Conservation (phyloP, 2,329 filamentous ascomycete genomes). For the Biscogniauxia mediterranea region DNA sequence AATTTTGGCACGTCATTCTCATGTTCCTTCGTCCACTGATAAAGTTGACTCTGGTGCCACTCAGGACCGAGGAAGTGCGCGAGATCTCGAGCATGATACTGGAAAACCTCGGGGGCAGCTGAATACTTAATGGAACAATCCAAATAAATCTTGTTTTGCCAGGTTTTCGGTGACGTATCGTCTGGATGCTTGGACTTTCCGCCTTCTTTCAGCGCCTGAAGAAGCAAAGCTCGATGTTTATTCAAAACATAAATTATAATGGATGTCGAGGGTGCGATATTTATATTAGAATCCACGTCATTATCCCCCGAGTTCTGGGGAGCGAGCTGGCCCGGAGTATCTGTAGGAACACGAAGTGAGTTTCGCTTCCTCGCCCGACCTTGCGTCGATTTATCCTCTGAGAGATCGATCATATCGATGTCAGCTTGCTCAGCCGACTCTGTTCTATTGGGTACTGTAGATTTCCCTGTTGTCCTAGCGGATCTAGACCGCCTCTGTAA, state of each 20-base stretch:
- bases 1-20: constrained; percentile 26
- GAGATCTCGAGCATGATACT: constrained; percentile 45
- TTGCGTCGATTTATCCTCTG: constrained; percentile 4
- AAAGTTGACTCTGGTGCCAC: constrained; percentile 33
- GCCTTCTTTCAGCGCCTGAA: constrained; percentile 27
- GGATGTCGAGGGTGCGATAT: constrained; percentile 8
- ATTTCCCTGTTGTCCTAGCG: constrained; percentile 23
- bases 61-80: constrained; percentile 25
- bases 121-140: constrained; percentile 43
- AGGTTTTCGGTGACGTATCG: constrained; percentile 26
- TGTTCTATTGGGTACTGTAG: constrained; percentile 6
- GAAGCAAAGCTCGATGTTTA: constrained; percentile 24
- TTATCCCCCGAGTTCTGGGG: not conserved
- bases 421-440: constrained; percentile 19
- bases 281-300: not conserved
- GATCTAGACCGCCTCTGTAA: constrained; percentile 19
- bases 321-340: not conserved
- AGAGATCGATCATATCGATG: constrained; percentile 27
- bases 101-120: constrained; percentile 39
- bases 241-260: constrained; percentile 23
- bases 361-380: not conserved
- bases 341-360: not conserved
- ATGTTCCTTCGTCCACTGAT: constrained; percentile 30
- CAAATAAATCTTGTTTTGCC: constrained; percentile 33
- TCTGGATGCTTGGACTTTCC: constrained; percentile 30